Percentiles rank a stretch among this genome's conserved stretches.
phyloP scores from a whole-genome alignment of 768 basidiomycete genomes.

The Dacryopinax primogenitus region DNA sequence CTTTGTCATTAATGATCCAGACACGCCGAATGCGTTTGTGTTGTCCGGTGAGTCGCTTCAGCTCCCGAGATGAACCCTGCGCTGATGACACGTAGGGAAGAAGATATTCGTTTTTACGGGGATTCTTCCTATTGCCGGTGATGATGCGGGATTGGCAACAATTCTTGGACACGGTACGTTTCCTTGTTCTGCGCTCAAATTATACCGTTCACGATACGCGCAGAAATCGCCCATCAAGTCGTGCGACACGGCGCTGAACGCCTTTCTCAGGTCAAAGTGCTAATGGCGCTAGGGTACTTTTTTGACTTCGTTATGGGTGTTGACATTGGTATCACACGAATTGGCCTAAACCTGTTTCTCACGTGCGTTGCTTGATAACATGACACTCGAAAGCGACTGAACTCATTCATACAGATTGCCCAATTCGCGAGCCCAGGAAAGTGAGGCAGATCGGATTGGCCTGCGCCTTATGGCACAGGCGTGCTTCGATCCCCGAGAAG shows the following conservation, averaged over 20 bases:
- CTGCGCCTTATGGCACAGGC: conserved; percentile 66
- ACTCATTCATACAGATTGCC: conserved; percentile 40
- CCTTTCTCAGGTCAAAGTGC: conserved; percentile 33
- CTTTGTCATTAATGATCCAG: conserved; percentile 60
- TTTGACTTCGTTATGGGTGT: conserved; percentile 41
- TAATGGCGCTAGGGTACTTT: conserved; percentile 32
- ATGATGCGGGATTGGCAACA: conserved; percentile 72
- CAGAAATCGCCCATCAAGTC: conserved; percentile 67
- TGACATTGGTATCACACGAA: conserved; percentile 39
- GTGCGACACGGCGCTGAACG: conserved; percentile 45
- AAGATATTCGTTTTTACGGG: conserved; percentile 82
- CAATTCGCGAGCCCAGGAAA: conserved; percentile 68
- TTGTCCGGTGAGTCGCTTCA: conserved; percentile 41
- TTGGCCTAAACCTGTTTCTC: conserved; percentile 41
- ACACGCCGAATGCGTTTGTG: conserved; percentile 65
- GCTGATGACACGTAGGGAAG: conserved; percentile 31
- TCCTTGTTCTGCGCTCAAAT: neutral
- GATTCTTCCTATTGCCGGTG: conserved; percentile 60
- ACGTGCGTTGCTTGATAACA: conserved; percentile 23
- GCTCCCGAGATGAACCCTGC: neutral
- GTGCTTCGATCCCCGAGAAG: conserved; percentile 71
- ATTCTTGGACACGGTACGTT: conserved; percentile 69
- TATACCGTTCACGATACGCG: conserved; percentile 5
- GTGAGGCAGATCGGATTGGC: conserved; percentile 84
- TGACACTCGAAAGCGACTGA: conserved; percentile 10